phyloP scores from a whole-genome alignment of 495 filamentous ascomycete species.

The Xylaria longipes region DNA sequence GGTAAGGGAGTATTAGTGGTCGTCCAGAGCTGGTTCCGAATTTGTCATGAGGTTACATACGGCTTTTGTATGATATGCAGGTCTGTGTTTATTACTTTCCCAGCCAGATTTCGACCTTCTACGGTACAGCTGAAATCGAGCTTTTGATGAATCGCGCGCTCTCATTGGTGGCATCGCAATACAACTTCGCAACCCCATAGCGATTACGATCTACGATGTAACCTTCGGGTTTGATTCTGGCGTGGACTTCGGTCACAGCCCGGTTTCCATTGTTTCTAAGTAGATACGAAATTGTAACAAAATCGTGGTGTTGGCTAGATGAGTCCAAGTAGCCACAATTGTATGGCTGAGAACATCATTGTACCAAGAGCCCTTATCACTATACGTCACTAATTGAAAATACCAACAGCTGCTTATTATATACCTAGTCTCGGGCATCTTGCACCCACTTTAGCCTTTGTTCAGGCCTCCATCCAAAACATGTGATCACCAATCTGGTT shows the following conservation, averaged over 20 bases:
- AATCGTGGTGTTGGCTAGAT: not conserved
- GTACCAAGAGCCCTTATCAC: not conserved
- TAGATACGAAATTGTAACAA: not conserved
- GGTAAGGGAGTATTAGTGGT: not conserved
- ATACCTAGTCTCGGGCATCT: too few species aligned
- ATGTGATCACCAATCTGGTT: too few species aligned
- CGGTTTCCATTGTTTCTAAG: not conserved
- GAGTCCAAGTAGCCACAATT: not conserved
- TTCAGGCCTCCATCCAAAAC: too few species aligned
- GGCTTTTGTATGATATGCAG: not conserved
- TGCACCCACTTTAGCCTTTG: too few species aligned
- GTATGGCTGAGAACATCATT: not conserved
- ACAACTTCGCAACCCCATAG: not conserved
- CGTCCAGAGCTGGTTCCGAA: not conserved
- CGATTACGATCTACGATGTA: not conserved
- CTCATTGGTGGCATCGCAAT: not conserved
- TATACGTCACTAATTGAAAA: not conserved
- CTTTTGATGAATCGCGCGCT: not conserved
- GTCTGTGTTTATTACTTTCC: not conserved
- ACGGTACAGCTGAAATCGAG: not conserved
- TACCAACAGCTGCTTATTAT: too few species aligned
- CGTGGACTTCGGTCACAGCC: not conserved
- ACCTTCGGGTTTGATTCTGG: not conserved
- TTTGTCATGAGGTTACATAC: conserved; percentile 4
- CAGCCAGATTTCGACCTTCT: not conserved